Evolutionary conservation across 1,284 basidiomycete genomes (phyloP).

Genomic region (Fomitopsis pinicola): DNA sequence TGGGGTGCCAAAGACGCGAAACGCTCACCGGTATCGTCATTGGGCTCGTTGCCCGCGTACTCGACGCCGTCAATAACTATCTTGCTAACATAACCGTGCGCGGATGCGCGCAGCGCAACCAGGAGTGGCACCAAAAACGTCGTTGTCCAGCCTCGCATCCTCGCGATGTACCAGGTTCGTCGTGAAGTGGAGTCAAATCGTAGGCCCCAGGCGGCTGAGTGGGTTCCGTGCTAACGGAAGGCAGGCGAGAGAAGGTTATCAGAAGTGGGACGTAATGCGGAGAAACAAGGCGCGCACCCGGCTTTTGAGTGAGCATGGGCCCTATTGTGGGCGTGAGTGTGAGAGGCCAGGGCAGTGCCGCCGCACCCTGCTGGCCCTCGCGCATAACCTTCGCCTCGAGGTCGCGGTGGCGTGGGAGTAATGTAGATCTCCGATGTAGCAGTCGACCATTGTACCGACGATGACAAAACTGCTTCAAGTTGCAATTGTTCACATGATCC

Average conservation of each 20-base stretch:
- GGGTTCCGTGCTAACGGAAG: not conserved
- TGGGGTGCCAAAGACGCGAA: not conserved
- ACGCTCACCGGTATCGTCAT: not conserved
- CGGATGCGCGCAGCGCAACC: constrained; percentile 30
- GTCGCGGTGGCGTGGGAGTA: not conserved
- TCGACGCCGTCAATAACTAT: constrained; percentile 52
- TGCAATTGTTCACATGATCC: no score
- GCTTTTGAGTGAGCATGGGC: not conserved
- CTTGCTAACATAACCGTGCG: constrained; percentile 54
- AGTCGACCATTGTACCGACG: not conserved
- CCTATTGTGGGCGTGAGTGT: not conserved
- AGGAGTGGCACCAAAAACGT: not conserved
- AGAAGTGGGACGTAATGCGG: not conserved
- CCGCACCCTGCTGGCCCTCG: not conserved
- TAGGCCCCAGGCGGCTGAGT: not conserved
- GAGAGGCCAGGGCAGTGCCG: not conserved
- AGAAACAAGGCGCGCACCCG: not conserved
- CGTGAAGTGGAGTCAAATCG: not conserved
- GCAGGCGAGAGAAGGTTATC: not conserved
- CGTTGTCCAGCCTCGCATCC: not conserved
- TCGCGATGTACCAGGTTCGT: not conserved
- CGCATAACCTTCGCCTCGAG: not conserved
- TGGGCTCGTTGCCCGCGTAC: constrained; percentile 43
- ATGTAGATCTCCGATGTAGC: not conserved
- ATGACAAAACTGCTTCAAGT: no score